phyloP scores from a whole-genome alignment of 2,329 filamentous ascomycete genomes.

The Penicillium sp. region DNA sequence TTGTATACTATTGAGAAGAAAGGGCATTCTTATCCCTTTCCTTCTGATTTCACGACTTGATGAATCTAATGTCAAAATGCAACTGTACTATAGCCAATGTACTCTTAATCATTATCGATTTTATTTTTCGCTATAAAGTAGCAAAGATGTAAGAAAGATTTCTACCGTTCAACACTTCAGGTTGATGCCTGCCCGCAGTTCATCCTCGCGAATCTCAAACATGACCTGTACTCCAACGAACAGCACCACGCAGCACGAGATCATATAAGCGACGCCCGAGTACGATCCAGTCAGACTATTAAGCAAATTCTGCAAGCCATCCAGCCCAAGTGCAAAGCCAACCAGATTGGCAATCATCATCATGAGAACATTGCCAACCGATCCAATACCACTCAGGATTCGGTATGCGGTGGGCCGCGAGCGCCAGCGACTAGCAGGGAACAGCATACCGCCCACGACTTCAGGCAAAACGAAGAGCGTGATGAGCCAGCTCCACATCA shows the following conservation, averaged over 20 bases:
- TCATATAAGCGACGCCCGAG: constrained; percentile 76
- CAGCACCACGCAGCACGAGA: constrained; percentile 71
- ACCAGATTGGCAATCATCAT: constrained; percentile 96
- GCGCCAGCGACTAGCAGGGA: constrained; percentile 76
- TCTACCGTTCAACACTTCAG: constrained; percentile 71
- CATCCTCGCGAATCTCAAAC: constrained; percentile 90
- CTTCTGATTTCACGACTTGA: constrained; percentile 1
- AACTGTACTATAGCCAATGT: constrained; percentile 3
- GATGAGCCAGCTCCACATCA: constrained; percentile 97
- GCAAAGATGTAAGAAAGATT: neutral
- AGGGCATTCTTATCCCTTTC: neutral
- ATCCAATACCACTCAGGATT: constrained; percentile 78
- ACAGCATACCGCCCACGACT: constrained; percentile 71
- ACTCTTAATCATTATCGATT: neutral
- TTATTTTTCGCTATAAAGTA: neutral
- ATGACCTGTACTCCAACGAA: constrained; percentile 91
- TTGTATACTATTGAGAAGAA: constrained; percentile 23
- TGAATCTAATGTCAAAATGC: constrained; percentile 2
- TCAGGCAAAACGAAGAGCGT: constrained; percentile 94
- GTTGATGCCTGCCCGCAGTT: constrained; percentile 79
- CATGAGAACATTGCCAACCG: constrained; percentile 84
- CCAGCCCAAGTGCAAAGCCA: constrained; percentile 89
- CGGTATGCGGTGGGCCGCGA: constrained; percentile 74
- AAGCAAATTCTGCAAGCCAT: constrained; percentile 80
- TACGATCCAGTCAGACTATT: constrained; percentile 76